Evolutionary conservation across 768 basidiomycete genomes (phyloP), one percentile per base, ranked within the genome.

Genomic region (Boletus subparvulus): DNA sequence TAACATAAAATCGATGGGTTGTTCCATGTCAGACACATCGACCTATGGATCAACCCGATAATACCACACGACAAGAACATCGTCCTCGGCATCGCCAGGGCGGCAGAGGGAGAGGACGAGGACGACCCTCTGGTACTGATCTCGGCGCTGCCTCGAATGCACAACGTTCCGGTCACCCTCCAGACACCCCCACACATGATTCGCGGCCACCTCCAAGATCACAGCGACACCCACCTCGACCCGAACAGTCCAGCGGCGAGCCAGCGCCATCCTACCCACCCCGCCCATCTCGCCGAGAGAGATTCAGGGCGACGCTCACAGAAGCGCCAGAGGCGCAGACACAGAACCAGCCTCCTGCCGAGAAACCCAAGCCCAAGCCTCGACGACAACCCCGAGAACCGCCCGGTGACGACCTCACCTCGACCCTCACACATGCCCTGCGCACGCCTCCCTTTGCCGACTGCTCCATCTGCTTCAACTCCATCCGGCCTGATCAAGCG

Each of bases 401-500:
- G 2, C 52, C 47, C 1, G 69, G 76, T 4, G 84, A 87, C 59
- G 90, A 90, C 66, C 81, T 94, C 36, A 90, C 90, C 0, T 90
- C 90, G 6, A 81, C 78, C 4, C 82, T 94, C 53, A 88, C 80
- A 17, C 80, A 80, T 26, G 79, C 80, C 6, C 77, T 94, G 30
- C 81, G 83, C 59, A 82, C 81, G 0, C 81, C 86, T 1, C 90
- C 92, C 3, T 90, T 83, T 59, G 80, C 84, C 1, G 91, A 92
- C 65, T 93, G 91, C 62, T 76, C 84, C 19, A 95, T 88, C 61
- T 98, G 96, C 69, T 94, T 94, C 71, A 83, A 81, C 35, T 60
- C 86, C 0, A 85, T 98, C 41, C 82, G 84, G 35, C 93, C 93
- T 3, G 82, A 82, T 4, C 87, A 96, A 53, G 80, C 83, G 4